Evolutionary conservation across 75 land plant genomes (phyloP).

Genomic region (Pinus albicaulis): DNA sequence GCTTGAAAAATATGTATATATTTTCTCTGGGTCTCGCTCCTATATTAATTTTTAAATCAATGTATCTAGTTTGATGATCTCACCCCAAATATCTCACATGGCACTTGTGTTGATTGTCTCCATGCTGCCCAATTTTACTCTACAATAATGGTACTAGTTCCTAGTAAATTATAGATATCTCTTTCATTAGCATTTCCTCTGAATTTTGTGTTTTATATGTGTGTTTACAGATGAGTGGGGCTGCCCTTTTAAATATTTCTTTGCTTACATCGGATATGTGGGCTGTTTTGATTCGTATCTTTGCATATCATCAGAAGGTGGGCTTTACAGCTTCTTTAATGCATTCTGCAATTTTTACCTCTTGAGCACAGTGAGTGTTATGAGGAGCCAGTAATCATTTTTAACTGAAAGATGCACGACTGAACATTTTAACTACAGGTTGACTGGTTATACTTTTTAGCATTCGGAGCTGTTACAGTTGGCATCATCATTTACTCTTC

Average conservation of each 20-base stretch:
- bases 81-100: not conserved
- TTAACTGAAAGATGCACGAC: not conserved
- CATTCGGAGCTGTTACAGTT: constrained; percentile 72
- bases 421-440: constrained; percentile 48
- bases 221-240: constrained; percentile 73
- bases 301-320: constrained; percentile 88
- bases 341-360: not conserved
- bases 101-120: not conserved
- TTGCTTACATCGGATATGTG: constrained; percentile 99
- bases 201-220: not conserved
- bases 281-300: constrained; percentile 86
- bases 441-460: constrained; percentile 87
- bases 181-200: not conserved
- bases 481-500: constrained; percentile 80
- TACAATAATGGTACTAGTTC: not conserved
- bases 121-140: not conserved
- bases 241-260: constrained; percentile 91
- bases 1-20: not conserved
- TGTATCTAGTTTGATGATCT: not conserved
- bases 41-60: not conserved
- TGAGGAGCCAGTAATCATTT: not conserved
- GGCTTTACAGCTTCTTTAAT: not conserved
- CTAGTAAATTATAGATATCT: not conserved
- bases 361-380: not conserved
- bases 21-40: not conserved